phyloP scores from a whole-genome alignment of 257 asterid species.

The Plantago major region DNA sequence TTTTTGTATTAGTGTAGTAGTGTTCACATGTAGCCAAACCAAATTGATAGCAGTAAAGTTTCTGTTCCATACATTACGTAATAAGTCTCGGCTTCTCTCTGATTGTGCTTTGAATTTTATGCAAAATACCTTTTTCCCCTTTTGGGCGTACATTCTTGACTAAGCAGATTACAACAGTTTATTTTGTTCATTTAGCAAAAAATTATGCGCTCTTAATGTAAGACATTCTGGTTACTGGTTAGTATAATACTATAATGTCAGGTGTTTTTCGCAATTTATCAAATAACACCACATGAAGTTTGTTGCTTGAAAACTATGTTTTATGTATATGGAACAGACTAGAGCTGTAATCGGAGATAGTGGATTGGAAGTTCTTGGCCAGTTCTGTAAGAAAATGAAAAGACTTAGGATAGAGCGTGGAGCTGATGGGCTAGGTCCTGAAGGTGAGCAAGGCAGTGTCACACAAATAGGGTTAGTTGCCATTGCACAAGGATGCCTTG shows the following conservation, averaged over 20 bases:
- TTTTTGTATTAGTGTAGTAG: too few species aligned
- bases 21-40: too few species aligned
- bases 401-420: conserved; percentile 51
- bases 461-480: conserved; percentile 56
- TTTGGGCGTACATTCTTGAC: too few species aligned
- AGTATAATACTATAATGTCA: neutral
- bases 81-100: too few species aligned
- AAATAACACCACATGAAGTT: neutral
- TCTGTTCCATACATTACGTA: too few species aligned
- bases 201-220: neutral
- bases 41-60: too few species aligned
- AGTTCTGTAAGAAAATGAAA: conserved; percentile 46
- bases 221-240: neutral
- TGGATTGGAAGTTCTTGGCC: conserved; percentile 71
- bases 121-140: too few species aligned
- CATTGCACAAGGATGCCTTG: conserved; percentile 50
- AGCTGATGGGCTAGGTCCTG: conserved; percentile 20
- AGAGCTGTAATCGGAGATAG: conserved; percentile 83
- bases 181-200: neutral
- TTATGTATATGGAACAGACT: conserved; percentile 37
- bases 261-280: neutral
- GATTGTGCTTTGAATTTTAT: too few species aligned
- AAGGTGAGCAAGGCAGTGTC: conserved; percentile 58
- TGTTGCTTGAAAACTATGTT: conserved; percentile 1
- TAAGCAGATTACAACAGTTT: neutral